Conservation (phyloP, 306 rosid genomes). For the Benincasa hispida region DNA sequence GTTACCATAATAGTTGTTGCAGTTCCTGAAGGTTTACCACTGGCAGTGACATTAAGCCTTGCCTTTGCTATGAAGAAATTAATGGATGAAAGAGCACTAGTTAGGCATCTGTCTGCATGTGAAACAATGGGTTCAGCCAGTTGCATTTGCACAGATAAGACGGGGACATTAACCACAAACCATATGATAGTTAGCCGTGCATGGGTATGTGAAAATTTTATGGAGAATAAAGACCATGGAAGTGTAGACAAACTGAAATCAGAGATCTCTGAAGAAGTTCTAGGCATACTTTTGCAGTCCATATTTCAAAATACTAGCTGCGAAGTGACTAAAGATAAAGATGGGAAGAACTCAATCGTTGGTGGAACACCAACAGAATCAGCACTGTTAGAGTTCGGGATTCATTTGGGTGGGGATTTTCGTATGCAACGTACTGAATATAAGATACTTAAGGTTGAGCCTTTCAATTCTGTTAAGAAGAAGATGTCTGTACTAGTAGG, state of each 20-base stretch:
- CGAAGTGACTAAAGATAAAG: conserved; percentile 54
- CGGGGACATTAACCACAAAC: conserved; percentile 90
- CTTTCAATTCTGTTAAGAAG: conserved; percentile 83
- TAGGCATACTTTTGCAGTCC: conserved; percentile 46
- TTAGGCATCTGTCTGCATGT: conserved; percentile 92
- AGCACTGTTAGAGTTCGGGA: conserved; percentile 66
- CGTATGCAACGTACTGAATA: conserved; percentile 28
- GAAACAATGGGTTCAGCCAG: conserved; percentile 97
- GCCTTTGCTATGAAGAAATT: conserved; percentile 96
- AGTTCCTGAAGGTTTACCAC: conserved; percentile 94
- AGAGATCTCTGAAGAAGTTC: conserved; percentile 34
- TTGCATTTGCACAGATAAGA: conserved; percentile 97
- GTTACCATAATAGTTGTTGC: conserved; percentile 93
- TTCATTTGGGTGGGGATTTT: conserved; percentile 62
- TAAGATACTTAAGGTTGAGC: conserved; percentile 66
- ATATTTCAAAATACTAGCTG: conserved; percentile 77
- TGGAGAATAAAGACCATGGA: conserved; percentile 31
- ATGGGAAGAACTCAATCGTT: conserved; percentile 46
- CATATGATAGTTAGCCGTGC: conserved; percentile 66
- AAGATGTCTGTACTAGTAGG: conserved; percentile 85
- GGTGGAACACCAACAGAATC: conserved; percentile 97
- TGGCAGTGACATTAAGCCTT: conserved; percentile 96
- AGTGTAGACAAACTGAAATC: conserved; percentile 33
- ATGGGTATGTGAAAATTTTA: conserved; percentile 49
- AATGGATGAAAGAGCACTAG: conserved; percentile 80